Evolutionary conservation across 1,284 basidiomycete genomes (phyloP).

Genomic region (Leucoagaricus sp.): DNA sequence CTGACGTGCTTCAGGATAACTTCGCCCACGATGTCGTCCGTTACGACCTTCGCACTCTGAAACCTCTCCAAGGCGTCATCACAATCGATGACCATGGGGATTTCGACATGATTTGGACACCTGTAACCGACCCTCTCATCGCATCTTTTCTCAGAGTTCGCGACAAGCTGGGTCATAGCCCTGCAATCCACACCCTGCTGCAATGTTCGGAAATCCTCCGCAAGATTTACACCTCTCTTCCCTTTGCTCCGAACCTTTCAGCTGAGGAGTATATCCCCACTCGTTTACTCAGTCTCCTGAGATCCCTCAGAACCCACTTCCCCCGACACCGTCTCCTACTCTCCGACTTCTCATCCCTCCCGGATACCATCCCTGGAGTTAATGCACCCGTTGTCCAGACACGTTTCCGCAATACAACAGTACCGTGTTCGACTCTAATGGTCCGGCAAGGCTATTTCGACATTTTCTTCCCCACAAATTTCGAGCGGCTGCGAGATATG

Average conservation of each 20-base stretch:
- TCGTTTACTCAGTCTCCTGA: constrained; percentile 84
- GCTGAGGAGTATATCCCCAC: constrained; percentile 93
- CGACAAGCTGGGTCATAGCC: constrained; percentile 52
- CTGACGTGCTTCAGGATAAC: constrained; percentile 71
- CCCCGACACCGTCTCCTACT: constrained; percentile 91
- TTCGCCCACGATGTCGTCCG: constrained; percentile 96
- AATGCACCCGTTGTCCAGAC: constrained; percentile 98
- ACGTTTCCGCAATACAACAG: constrained; percentile 79
- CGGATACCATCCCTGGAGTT: constrained; percentile 82
- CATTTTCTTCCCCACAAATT: constrained; percentile 98
- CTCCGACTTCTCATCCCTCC: constrained; percentile 89
- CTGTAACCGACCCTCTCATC: constrained; percentile 85
- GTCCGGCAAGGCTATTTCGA: constrained; percentile 98
- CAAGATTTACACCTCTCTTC: constrained; percentile 67
- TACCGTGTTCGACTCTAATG: constrained; percentile 88
- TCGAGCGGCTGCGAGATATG: constrained; percentile 82
- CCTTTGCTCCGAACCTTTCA: constrained; percentile 92
- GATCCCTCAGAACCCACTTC: constrained; percentile 82
- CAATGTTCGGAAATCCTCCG: constrained; percentile 57
- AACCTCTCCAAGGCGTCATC: constrained; percentile 86
- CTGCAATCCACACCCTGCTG: constrained; percentile 59
- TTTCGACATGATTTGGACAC: constrained; percentile 85
- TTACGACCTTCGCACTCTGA: constrained; percentile 77
- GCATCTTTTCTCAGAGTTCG: constrained; percentile 70
- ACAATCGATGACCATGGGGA: constrained; percentile 84